A percentile compares a stretch with the other conserved stretches of the same genome.
These are phyloP conservation scores for Pseudomassariella vexata DNA, from an alignment of 2,329 filamentous ascomycete genomes.

Conservation along the genomic window DNA sequence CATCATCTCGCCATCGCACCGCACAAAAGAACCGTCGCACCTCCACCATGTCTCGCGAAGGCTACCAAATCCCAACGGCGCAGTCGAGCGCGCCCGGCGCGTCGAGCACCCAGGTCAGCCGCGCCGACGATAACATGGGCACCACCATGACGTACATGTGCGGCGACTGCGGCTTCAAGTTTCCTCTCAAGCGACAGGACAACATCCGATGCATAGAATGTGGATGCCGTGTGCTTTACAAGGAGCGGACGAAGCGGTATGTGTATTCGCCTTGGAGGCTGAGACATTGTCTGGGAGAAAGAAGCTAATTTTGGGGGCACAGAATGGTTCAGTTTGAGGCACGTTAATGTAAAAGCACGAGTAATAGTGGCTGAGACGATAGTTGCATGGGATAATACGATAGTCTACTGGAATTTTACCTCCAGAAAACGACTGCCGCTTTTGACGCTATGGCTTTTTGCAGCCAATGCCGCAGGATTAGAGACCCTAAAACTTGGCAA, in stretches of 20 bases:
- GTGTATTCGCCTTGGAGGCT: too few relatives aligned
- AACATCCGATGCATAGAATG: slow-evolving; percentile 87
- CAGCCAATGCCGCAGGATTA: too few relatives aligned
- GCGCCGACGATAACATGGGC: slow-evolving; percentile 38
- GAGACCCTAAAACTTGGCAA: too few relatives aligned
- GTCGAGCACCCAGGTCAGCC: slow-evolving; percentile 32
- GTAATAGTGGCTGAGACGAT: neutral
- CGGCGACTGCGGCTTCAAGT: slow-evolving; percentile 78
- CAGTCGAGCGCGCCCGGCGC: slow-evolving; percentile 36
- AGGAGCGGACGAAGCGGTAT: slow-evolving; percentile 95
- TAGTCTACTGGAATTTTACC: too few relatives aligned
- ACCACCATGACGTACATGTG: slow-evolving; percentile 66
- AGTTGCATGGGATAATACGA: too few relatives aligned
- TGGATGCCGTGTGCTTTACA: slow-evolving; percentile 92
- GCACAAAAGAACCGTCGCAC: slow-evolving; percentile 3
- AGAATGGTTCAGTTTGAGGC: slow-evolving; percentile 99
- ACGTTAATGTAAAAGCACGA: slow-evolving; percentile 46
- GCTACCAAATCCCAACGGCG: slow-evolving; percentile 66
- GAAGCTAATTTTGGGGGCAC: too few relatives aligned
- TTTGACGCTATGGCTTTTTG: too few relatives aligned
- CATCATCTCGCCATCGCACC: too few relatives aligned
- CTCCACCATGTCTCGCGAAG: slow-evolving; percentile 60
- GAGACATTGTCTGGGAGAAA: too few relatives aligned
- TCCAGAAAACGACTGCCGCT: too few relatives aligned
- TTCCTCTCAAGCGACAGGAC: slow-evolving; percentile 70